Evolutionary conservation across 139 green algal genomes (phyloP), one percentile per base, ranked within the genome.

Genomic region (Micractinium conductrix): DNA sequence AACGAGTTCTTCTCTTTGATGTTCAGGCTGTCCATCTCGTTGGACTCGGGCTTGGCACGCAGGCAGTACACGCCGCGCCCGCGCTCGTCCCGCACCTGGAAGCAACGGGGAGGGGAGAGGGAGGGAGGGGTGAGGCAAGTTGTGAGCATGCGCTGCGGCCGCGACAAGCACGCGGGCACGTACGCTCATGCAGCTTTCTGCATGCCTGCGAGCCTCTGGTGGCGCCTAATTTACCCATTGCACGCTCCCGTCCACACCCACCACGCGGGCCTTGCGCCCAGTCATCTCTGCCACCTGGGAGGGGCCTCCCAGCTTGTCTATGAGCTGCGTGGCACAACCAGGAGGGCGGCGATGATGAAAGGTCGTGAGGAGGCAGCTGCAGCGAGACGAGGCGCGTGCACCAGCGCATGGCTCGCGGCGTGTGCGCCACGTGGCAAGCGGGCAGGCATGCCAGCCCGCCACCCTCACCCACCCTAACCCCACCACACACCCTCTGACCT

Each of bases 1-100:
- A 99, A 99, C 0, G 83, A 74, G 30, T 95, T 86, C 67, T 88
- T 91, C 50, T 93, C 90, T 28, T 58, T 74, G 40, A 92, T 93
- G 87, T 98, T 99, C 1, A 98, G 89, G 14, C 88, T 94, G 88
- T 97, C 94, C 90, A 97, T 94, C 35, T 96, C 94, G 33, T 42
- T 80, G 74, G 63, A 90, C 76, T 97, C 94, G 42, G 91, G 88
- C 53, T 91, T 92, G 33, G 93, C 95, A 33, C 95, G 86, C 50
- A 95, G 86, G 79, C 93, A 80, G 79, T 94, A 96, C 53, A 88
- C 70, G 33, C 74, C 81, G 17, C 71, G 72, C 58, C 87, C 60
- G 38, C 80, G 30, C 24, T 53, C 38, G 69, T 76, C 65, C 4
- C 65, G 65, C 65, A 72, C 70, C 69, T 19, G 24, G 4, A n/a